Conservation (phyloP, 2,329 filamentous ascomycete species). For the Aspergillus persii region DNA sequence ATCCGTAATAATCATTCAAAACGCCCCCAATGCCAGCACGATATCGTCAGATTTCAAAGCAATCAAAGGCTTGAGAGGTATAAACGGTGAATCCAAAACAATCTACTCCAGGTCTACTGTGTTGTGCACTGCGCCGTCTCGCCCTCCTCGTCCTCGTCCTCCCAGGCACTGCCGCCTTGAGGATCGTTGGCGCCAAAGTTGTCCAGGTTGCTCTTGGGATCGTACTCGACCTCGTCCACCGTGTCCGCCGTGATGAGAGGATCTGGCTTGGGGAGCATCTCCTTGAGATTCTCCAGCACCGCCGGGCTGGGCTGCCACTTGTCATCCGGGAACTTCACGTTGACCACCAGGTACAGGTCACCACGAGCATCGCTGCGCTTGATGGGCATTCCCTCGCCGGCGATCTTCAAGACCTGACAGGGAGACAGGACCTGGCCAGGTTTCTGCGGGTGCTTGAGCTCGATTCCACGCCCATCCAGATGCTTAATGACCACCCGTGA, state of each 20-base stretch:
- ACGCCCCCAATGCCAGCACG: background rate
- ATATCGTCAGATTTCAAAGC: background rate
- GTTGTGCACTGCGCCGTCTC: constrained; percentile 50
- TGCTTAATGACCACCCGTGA: constrained; percentile 87
- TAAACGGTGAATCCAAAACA: constrained; percentile 1
- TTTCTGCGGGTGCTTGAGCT: constrained; percentile 70
- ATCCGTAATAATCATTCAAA: background rate
- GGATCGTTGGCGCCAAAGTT: constrained; percentile 53
- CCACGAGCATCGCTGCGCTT: constrained; percentile 82
- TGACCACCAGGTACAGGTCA: constrained; percentile 81
- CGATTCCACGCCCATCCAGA: constrained; percentile 87
- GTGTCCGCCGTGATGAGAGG: constrained; percentile 66
- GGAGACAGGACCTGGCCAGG: constrained; percentile 80
- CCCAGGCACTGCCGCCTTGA: constrained; percentile 45
- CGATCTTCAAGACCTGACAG: constrained; percentile 78
- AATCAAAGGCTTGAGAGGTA: background rate
- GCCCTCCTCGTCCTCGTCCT: constrained; percentile 49
- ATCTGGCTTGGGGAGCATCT: constrained; percentile 68
- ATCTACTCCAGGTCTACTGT: constrained; percentile 37
- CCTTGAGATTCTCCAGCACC: constrained; percentile 66
- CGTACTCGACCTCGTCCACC: constrained; percentile 83
- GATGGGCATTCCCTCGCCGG: constrained; percentile 89
- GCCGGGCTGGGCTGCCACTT: constrained; percentile 76
- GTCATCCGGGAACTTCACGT: constrained; percentile 84
- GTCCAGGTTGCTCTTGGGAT: constrained; percentile 79